Evolutionary conservation across 2,329 filamentous ascomycete species (phyloP).

Genomic region (Coniochaeta pulveracea): DNA sequence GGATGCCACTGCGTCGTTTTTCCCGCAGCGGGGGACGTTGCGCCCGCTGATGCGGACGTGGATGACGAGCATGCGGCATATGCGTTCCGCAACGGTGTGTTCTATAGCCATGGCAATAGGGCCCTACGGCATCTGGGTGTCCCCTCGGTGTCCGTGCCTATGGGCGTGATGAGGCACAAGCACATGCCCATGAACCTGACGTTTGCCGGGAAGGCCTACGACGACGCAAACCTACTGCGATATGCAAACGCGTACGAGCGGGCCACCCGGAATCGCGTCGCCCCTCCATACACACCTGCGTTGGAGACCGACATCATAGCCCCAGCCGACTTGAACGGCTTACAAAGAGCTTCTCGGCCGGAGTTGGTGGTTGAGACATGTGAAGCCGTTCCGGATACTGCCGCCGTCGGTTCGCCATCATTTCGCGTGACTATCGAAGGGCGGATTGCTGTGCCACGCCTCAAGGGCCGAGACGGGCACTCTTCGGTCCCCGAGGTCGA

Average conservation of each 20-base stretch:
- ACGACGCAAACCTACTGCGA: constrained; percentile 22
- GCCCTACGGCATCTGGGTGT: constrained; percentile 41
- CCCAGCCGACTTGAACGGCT: background rate
- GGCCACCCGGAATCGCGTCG: background rate
- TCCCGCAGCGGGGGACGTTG: constrained; percentile 38
- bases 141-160: constrained; percentile 39
- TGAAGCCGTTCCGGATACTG: background rate
- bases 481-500: background rate
- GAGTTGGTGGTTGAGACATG: constrained; percentile 1
- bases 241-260: constrained; percentile 14
- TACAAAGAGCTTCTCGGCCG: background rate
- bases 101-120: constrained; percentile 43
- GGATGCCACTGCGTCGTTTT: constrained; percentile 34
- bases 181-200: constrained; percentile 41
- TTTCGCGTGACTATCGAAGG: background rate
- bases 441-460: background rate
- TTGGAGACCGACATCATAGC: background rate
- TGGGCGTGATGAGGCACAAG: constrained; percentile 34
- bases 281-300: background rate
- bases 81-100: constrained; percentile 36
- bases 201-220: constrained; percentile 35
- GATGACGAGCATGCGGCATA: constrained; percentile 19
- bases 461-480: background rate
- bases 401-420: background rate
- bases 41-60: constrained; percentile 32